Evolutionary conservation across 257 asterid species (phyloP).

Genomic region (Lantana camara): DNA sequence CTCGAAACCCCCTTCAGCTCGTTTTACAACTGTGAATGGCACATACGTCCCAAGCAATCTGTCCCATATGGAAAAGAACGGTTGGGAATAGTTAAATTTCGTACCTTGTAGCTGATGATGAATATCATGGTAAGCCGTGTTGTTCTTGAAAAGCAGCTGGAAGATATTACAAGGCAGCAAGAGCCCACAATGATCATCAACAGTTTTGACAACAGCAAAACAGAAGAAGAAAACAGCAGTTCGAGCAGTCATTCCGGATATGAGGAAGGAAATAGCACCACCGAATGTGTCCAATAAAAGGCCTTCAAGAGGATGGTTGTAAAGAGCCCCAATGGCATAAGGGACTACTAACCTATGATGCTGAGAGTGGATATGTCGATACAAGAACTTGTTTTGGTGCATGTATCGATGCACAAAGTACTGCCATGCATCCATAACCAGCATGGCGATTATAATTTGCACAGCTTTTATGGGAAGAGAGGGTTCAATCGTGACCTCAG

Average conservation of each 20-base stretch:
- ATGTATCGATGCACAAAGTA: conserved; percentile 94
- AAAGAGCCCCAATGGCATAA: conserved; percentile 83
- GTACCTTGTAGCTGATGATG: conserved; percentile 91
- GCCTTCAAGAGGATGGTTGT: conserved; percentile 91
- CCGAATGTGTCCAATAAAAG: conserved; percentile 83
- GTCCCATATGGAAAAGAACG: conserved; percentile 91
- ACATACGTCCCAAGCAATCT: conserved; percentile 75
- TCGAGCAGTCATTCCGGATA: conserved; percentile 87
- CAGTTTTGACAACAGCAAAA: conserved; percentile 76
- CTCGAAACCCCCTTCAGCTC: conserved; percentile 84
- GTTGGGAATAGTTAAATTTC: conserved; percentile 85
- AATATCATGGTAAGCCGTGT: conserved; percentile 83
- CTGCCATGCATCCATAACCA: conserved; percentile 95
- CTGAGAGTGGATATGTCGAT: conserved; percentile 81
- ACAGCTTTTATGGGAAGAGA: conserved; percentile 51
- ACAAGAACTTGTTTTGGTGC: conserved; percentile 87
- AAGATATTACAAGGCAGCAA: conserved; percentile 87
- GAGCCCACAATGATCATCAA: conserved; percentile 92
- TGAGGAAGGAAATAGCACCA: conserved; percentile 81
- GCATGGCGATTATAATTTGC: conserved; percentile 74
- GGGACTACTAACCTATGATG: conserved; percentile 82
- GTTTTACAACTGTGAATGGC: conserved; percentile 62
- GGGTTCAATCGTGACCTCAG: conserved; percentile 52
- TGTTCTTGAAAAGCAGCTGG: conserved; percentile 73
- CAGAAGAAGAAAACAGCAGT: conserved; percentile 85